Base-by-base conservation (phyloP, 139 green algal species). In the Chlamydomonas sp. region DNA sequence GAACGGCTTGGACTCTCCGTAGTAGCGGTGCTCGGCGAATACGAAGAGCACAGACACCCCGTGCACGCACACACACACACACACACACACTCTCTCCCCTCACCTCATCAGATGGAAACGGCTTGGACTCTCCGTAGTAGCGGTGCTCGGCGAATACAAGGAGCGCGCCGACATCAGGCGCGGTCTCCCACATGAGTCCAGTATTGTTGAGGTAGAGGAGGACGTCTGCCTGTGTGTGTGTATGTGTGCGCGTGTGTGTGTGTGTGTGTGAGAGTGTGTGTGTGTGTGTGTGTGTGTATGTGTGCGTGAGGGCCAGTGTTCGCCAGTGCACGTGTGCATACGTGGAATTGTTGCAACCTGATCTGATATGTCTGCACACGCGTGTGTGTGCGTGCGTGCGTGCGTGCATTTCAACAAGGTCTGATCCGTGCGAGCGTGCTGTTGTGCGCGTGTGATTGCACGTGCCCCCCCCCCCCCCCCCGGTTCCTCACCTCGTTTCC, bases 401-500 rank as follows among this genome's bases (percentile, higher is more conserved):
- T n/a, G n/a, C n/a, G n/a, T n/a, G n/a, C n/a, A n/a, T n/a, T n/a
- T n/a, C n/a, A n/a, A n/a, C n/a, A n/a, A n/a, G n/a, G n/a, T n/a
- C n/a, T n/a, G n/a, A n/a, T n/a, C n/a, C n/a, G n/a, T n/a, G n/a
- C n/a, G n/a, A n/a, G n/a, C n/a, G n/a, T 49, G 49, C 61, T 67
- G 61, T 43, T 57, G 71, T 65, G 88, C n/a, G n/a, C n/a, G n/a
- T n/a, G n/a, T n/a, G n/a, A n/a, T n/a, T n/a, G n/a, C n/a, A n/a
- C n/a, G n/a, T n/a, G n/a, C n/a, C n/a, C n/a, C n/a, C n/a, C n/a
- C n/a, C n/a, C n/a, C n/a, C 83, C 88, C 65, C 5, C 72, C 81
- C 5, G 96, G 90, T 57, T 95, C 84, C n/a, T n/a, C n/a, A 87
- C 90, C 66, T 96, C 89, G 65, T 96, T 96, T 3, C 92, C 92